These are phyloP conservation scores for Aspergillus affinis DNA, from an alignment of 495 filamentous ascomycete genomes.

Conservation along the genomic window DNA sequence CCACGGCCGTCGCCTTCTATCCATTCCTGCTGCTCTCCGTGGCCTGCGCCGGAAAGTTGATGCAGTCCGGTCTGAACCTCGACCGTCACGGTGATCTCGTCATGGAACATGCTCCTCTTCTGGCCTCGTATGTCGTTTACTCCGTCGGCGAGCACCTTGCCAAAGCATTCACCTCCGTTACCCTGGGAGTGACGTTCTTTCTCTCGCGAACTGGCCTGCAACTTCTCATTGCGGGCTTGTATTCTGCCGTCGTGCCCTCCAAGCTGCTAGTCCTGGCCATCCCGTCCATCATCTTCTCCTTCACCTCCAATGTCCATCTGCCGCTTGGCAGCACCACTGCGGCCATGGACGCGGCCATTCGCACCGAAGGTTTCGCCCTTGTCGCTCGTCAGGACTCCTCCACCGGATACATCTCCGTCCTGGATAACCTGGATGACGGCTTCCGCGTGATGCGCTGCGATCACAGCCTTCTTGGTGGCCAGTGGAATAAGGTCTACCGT, in stretches of 20 bases:
- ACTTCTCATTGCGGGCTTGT: constrained; percentile 59
- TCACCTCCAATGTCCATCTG: constrained; percentile 71
- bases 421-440: constrained; percentile 67
- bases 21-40: constrained; percentile 70
- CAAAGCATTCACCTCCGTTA: constrained; percentile 47
- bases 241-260: constrained; percentile 65
- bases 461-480: constrained; percentile 91
- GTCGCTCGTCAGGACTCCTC: constrained; percentile 77
- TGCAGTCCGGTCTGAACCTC: constrained; percentile 60
- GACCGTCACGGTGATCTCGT: constrained; percentile 52
- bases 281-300: constrained; percentile 69
- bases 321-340: constrained; percentile 47
- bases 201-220: constrained; percentile 73
- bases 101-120: constrained; percentile 56
- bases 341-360: constrained; percentile 63
- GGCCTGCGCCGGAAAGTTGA: constrained; percentile 59
- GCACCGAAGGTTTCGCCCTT: constrained; percentile 51
- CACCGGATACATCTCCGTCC: constrained; percentile 89
- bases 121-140: constrained; percentile 65
- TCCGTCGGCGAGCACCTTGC: constrained; percentile 54
- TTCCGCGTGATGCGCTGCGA: constrained; percentile 90
- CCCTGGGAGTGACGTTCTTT: constrained; percentile 59
- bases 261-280: constrained; percentile 61
- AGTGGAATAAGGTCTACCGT: constrained; percentile 58
- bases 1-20: constrained; percentile 67